phyloP scores from a whole-genome alignment of 805 yeast genomes.

The Jamesozyma hellenica region DNA sequence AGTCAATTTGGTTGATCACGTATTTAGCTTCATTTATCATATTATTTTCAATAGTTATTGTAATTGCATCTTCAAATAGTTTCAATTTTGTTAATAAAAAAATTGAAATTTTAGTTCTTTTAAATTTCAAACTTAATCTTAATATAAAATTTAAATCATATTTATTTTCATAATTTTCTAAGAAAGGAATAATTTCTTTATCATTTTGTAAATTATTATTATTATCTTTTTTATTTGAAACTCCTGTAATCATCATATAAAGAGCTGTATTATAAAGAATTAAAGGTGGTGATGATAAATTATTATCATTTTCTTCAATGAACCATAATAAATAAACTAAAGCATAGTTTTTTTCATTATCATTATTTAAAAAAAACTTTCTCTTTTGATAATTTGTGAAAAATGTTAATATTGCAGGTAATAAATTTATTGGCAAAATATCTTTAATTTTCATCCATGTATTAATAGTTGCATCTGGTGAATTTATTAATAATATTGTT shows the following conservation, averaged over 20 bases:
- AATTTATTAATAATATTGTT: constrained; percentile 54
- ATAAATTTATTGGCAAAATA: constrained; percentile 50
- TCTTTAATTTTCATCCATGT: constrained; percentile 55
- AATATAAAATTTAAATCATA: constrained; percentile 64
- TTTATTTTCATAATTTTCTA: constrained; percentile 35
- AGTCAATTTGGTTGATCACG: constrained; percentile 8
- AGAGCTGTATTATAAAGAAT: constrained; percentile 62
- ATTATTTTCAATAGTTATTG: constrained; percentile 57
- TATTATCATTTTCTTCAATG: constrained; percentile 32
- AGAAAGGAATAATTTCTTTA: constrained; percentile 38
- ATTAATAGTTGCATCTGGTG: constrained; percentile 61
- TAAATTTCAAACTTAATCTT: constrained; percentile 55
- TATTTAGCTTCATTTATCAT: constrained; percentile 20
- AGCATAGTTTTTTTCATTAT: constrained; percentile 48
- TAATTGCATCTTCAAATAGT: constrained; percentile 72
- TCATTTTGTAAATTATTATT: constrained; percentile 33
- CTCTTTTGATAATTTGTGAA: constrained; percentile 36
- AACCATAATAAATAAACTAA: constrained; percentile 52
- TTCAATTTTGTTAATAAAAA: constrained; percentile 58
- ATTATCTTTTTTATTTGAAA: constrained; percentile 14
- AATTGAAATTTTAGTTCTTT: constrained; percentile 57
- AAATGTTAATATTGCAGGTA: constrained; percentile 70
- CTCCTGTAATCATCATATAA: constrained; percentile 48
- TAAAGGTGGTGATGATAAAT: constrained; percentile 6
- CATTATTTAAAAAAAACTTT: constrained; percentile 20